phyloP scores from a whole-genome alignment of 1,284 basidiomycete species.

The Mycena citricolor region DNA sequence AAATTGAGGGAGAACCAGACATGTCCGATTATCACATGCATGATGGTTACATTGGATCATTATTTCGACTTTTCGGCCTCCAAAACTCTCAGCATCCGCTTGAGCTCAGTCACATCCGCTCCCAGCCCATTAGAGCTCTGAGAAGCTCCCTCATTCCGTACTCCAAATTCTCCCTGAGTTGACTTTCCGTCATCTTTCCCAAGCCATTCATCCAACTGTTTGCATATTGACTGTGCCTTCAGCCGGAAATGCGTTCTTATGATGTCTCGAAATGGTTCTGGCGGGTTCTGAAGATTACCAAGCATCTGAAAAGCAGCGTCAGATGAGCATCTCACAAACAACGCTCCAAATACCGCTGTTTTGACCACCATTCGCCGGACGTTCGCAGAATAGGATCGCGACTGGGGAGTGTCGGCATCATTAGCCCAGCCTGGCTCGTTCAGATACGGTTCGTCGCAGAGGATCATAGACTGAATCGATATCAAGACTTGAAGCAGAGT shows the following conservation, averaged over 20 bases:
- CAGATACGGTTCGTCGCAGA: conserved; percentile 54
- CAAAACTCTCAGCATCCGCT: conserved; percentile 51
- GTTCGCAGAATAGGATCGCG: conserved; percentile 79
- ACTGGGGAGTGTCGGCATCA: conserved; percentile 67
- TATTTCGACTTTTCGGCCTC: conserved; percentile 23
- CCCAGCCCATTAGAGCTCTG: conserved; percentile 56
- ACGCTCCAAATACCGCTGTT: conserved; percentile 55
- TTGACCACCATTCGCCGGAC: conserved; percentile 85
- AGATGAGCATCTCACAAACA: conserved; percentile 7
- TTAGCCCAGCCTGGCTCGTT: conserved; percentile 85
- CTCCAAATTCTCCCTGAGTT: conserved; percentile 55
- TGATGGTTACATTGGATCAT: no score
- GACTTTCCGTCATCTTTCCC: conserved; percentile 65
- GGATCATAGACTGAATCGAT: conserved; percentile 58
- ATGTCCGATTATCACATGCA: conserved; percentile 1
- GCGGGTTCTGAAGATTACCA: conserved; percentile 78
- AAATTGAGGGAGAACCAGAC: no score
- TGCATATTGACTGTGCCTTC: conserved; percentile 67
- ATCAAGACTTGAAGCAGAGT: conserved; percentile 55
- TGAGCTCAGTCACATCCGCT: conserved; percentile 70
- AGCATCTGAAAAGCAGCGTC: conserved; percentile 60
- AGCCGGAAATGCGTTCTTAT: conserved; percentile 89
- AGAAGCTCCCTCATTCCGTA: conserved; percentile 34
- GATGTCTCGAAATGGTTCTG: conserved; percentile 79
- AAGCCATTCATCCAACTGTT: conserved; percentile 82